Evolutionary conservation across 2,329 filamentous ascomycete genomes (phyloP), one percentile per base, ranked within the genome.

Genomic region (Zasmidium cellare): DNA sequence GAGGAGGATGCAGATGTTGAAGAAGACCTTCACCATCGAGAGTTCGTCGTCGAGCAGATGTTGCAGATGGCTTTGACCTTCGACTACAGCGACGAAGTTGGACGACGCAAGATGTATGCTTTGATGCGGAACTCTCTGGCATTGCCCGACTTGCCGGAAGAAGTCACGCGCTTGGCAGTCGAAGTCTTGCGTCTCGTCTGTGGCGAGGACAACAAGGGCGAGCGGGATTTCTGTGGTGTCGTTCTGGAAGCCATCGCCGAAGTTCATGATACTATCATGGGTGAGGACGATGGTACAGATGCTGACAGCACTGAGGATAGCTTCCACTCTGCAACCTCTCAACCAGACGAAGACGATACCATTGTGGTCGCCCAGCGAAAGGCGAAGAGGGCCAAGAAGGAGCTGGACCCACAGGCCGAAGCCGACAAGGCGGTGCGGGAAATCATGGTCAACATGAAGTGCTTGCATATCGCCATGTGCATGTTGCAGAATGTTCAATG

Each of bases 381-480:
- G 49, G 47, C 55, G 20, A 65, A 62, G 53, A 76, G 68, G 61
- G 77, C 74, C 62, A 83, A 78, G 51, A 86, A 88, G 56, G 88
- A 90, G 65, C 82, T 85, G 65, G 63, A 67, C 44, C 61, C 60
- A 20, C 82, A 86, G 67, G 82, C 78, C 50, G 82, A 85, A 53
- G 83, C 85, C 64, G 80, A 81, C 48, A 96, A 92, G 77, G 91
- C 90, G 1, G 86, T 97, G 65, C 87, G 86, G 64, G 92, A 97
- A 76, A 94, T 97, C 71, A 87, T 97, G 79, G 89, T 97, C 73
- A 97, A 97, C 79, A 92, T 97, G 85, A 97, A 97, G 77, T 97
- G 94, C 74, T 82, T 99, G 61, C 90, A 97, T 71, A 97, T 99
- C 65, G 92, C 96, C 23, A 91, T 97, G 74, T 97, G 92, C 80